A percentile compares a stretch with the other conserved stretches of the same genome.
Evolutionary conservation across 2,329 filamentous ascomycete species (phyloP).

Genomic region (Colletotrichum lentis): DNA sequence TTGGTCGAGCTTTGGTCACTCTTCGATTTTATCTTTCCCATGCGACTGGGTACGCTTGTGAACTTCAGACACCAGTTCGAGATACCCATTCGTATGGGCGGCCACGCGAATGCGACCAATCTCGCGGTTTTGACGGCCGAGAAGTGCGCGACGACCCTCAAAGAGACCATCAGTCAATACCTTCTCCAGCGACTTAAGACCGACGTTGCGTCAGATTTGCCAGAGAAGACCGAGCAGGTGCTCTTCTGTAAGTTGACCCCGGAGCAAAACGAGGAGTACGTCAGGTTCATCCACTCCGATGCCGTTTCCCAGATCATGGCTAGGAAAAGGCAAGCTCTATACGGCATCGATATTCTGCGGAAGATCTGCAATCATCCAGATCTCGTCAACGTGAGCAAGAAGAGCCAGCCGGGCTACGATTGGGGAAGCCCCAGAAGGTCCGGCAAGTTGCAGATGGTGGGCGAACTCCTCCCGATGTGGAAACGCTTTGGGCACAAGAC

Average conservation of each 20-base stretch:
- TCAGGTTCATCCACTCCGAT: conserved; percentile 80
- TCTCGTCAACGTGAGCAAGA: conserved; percentile 70
- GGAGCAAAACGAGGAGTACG: conserved; percentile 80
- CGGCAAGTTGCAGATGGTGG: conserved; percentile 95
- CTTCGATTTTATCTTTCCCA: conserved; percentile 97
- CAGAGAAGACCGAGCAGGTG: conserved; percentile 95
- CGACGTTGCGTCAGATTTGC: conserved; percentile 91
- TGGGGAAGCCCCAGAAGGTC: conserved; percentile 84
- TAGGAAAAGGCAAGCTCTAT: conserved; percentile 80
- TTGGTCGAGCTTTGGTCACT: conserved; percentile 94
- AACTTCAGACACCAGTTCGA: conserved; percentile 93
- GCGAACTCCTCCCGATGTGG: conserved; percentile 87
- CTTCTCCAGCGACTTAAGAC: conserved; percentile 90
- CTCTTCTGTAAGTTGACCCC: conserved; percentile 92
- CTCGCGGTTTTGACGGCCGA: conserved; percentile 93
- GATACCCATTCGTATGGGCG: conserved; percentile 89
- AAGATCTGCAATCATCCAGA: conserved; percentile 99
- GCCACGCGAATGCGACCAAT: conserved; percentile 94
- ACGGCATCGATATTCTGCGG: conserved; percentile 87
- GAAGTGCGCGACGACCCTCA: conserved; percentile 91
- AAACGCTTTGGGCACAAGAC: conserved; percentile 91
- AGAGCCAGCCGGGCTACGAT: conserved; percentile 69
- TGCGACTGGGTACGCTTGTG: conserved; percentile 90
- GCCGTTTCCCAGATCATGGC: conserved; percentile 86
- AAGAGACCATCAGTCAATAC: conserved; percentile 93